phyloP scores from a whole-genome alignment of 805 yeast species.

The Candida schatavii region DNA sequence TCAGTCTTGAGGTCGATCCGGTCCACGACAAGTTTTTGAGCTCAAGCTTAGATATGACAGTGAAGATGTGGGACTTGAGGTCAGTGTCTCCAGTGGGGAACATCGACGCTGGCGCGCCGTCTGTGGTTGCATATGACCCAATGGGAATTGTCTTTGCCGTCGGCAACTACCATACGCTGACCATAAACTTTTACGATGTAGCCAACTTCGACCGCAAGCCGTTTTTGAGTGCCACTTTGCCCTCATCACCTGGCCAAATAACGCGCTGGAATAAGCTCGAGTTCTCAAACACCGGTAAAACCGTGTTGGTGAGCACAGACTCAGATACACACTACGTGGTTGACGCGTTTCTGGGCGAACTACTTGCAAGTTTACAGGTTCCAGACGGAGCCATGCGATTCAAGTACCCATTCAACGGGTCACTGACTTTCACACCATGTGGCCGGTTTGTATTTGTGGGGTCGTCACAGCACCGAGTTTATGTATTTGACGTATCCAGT shows the following conservation, averaged over 20 bases:
- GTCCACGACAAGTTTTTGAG: conserved; percentile 61
- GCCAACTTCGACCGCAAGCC: conserved; percentile 56
- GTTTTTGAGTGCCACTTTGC: conserved; percentile 35
- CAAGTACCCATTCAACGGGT: conserved; percentile 31
- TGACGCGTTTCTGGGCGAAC: conserved; percentile 67
- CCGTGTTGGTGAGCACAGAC: conserved; percentile 55
- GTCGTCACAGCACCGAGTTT: conserved; percentile 20
- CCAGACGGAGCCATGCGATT: conserved; percentile 20
- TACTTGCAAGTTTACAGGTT: conserved; percentile 28
- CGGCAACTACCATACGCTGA: conserved; percentile 26
- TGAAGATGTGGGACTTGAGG: conserved; percentile 84
- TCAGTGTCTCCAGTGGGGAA: conserved; percentile 62
- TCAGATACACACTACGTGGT: conserved; percentile 55
- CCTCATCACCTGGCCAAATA: conserved; percentile 10
- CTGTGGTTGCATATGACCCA: conserved; percentile 74
- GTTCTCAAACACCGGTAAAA: conserved; percentile 75
- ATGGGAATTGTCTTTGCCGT: conserved; percentile 79
- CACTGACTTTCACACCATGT: conserved; percentile 38
- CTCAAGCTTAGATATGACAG: conserved; percentile 73
- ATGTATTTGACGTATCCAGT: conserved; percentile 27
- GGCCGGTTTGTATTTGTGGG: conserved; percentile 39
- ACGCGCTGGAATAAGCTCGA: conserved; percentile 63
- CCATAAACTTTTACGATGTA: conserved; percentile 55
- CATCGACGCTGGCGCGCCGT: conserved; percentile 50
- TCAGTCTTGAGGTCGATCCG: conserved; percentile 71